A percentile compares a stretch with the other conserved stretches of the same genome.
Evolutionary conservation across 257 asterid genomes (phyloP).

Genomic region (Henckelia pumila): DNA sequence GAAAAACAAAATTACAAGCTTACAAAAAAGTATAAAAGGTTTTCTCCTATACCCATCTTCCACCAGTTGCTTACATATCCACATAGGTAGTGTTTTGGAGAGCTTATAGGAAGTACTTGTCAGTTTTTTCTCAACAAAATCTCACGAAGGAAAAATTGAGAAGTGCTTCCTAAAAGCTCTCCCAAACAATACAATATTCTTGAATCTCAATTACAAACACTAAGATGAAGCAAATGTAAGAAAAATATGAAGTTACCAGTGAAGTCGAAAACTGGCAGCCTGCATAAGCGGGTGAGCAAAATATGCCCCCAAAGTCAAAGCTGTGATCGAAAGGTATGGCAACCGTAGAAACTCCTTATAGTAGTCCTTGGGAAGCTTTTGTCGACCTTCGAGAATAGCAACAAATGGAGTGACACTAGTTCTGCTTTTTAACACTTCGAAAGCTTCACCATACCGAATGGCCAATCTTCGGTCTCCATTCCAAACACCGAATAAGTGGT

Average conservation of each 20-base stretch:
- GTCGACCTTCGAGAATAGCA: conserved; percentile 89
- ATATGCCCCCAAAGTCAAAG: conserved; percentile 71
- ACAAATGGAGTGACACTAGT: conserved; percentile 90
- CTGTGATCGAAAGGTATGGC: conserved; percentile 75
- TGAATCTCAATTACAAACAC: background rate
- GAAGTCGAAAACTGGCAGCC: conserved; percentile 83
- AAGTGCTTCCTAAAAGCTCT: too few relatives aligned
- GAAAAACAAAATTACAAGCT: too few relatives aligned
- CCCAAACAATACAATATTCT: too few relatives aligned
- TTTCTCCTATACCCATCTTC: too few relatives aligned
- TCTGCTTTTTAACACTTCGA: conserved; percentile 68
- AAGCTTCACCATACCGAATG: conserved; percentile 75
- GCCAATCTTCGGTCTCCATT: conserved; percentile 90
- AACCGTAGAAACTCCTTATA: conserved; percentile 77
- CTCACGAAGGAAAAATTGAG: too few relatives aligned
- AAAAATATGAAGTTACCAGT: conserved; percentile 54
- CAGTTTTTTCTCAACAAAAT: too few relatives aligned
- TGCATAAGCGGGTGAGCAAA: conserved; percentile 92
- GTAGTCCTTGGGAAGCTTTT: conserved; percentile 76
- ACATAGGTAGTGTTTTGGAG: too few relatives aligned
- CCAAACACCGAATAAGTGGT: conserved; percentile 96
- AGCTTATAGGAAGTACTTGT: too few relatives aligned
- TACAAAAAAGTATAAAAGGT: too few relatives aligned
- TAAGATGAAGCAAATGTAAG: background rate
- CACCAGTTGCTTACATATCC: too few relatives aligned